These are phyloP conservation scores for Solanum verrucosum DNA, from an alignment of 257 asterid genomes.

Conservation along the genomic window DNA sequence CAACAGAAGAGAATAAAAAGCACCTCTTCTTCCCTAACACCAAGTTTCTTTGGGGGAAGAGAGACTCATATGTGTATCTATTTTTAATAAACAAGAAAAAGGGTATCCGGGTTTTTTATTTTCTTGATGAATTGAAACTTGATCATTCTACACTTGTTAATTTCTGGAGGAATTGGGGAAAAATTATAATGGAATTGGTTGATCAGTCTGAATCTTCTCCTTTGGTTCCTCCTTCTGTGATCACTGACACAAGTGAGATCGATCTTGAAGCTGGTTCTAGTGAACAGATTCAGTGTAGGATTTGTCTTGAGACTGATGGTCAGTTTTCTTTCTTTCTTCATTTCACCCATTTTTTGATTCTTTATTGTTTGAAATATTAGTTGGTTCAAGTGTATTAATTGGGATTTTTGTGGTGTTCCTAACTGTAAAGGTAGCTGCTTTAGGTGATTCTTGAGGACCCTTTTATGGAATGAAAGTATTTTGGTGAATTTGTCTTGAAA, in stretches of 20 bases:
- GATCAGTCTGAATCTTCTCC: constrained; percentile 61
- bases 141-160: neutral
- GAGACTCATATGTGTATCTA: neutral
- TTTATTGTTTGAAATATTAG: neutral
- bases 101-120: neutral
- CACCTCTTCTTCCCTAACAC: neutral
- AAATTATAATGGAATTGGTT: constrained; percentile 40
- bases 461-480: neutral
- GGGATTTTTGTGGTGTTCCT: neutral
- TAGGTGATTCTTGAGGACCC: neutral
- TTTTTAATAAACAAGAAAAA: neutral
- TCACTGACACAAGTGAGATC: constrained; percentile 54
- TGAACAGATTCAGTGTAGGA: constrained; percentile 98
- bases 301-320: constrained; percentile 97
- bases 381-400: neutral
- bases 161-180: neutral
- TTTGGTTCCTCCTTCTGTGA: constrained; percentile 58
- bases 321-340: neutral
- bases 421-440: neutral
- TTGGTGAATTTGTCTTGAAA: neutral
- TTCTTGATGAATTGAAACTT: neutral
- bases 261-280: constrained; percentile 95
- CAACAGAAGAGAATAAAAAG: neutral
- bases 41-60: neutral
- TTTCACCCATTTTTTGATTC: neutral